Base-by-base conservation (phyloP, 129 eudicot species). In the Helianthus annuus region DNA sequence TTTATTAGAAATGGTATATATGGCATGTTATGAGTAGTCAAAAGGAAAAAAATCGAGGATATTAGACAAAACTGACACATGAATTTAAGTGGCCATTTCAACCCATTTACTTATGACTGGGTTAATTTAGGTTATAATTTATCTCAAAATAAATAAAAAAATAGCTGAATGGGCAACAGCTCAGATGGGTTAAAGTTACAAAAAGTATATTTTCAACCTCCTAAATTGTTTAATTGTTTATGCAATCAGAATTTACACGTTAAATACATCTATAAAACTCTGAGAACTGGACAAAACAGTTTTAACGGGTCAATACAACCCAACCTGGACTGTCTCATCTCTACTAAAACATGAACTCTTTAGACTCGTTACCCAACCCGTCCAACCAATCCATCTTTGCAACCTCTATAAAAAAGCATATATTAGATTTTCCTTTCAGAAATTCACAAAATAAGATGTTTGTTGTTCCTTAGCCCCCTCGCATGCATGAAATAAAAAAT, bases 391-490 rank as follows among this genome's bases (percentile, higher is more conserved):
- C 61, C 11, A 27, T 58, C 64, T 27, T 17, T 58, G 64, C 42
- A 14, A 29, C 64, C 64, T 4, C 64, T 58, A 27, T 58, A 58
- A 58, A 29, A n/a, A 51, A 2, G 1, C 19, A 51, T 32, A 6
- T 51, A 16, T 7, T n/a, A 51, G 22, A 5, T n/a, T 51, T 51
- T 14, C 46, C 46, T 42, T 14, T 5, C 56, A n/a, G 22, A 51
- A 11, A 58, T 29, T 58, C 42, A 10, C 14, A 24, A 27, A 58
- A 29, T 27, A 58, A 57, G n/a, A 24, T 24, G 40, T 58, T 1
- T 58, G 9, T 24, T 58, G 40, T 58, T 60, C 56, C 66, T 60
- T 60, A 32, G 19, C n/a, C 45, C 66, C 66, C 45, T 32, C 45
- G 2, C 66, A 32, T 60, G 66, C 66, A 60, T 60, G 66, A 32